phyloP scores from a whole-genome alignment of 2,329 filamentous ascomycete genomes.

The Ascomycota sp. region DNA sequence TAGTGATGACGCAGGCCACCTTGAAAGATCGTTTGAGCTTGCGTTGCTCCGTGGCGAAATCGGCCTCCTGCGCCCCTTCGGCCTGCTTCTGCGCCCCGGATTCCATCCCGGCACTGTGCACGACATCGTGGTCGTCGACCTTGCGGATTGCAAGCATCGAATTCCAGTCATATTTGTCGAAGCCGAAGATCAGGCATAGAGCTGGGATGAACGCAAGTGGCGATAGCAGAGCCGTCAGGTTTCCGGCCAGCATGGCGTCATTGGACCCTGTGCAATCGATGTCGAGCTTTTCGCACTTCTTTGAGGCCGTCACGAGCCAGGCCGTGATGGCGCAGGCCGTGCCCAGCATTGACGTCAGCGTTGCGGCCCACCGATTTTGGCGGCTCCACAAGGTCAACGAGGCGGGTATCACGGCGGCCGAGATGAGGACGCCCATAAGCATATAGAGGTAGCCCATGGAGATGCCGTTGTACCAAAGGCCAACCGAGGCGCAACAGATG shows the following conservation, averaged over 20 bases:
- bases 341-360: conserved; percentile 45
- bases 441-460: conserved; percentile 79
- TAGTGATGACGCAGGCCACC: conserved; percentile 18
- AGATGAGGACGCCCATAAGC: conserved; percentile 84
- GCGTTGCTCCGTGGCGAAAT: conserved; percentile 23
- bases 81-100: conserved; percentile 7
- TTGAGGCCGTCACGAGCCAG: conserved; percentile 57
- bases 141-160: conserved; percentile 64
- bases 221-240: conserved; percentile 62
- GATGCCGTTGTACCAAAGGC: conserved; percentile 53
- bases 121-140: conserved; percentile 58
- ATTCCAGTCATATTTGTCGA: conserved; percentile 67
- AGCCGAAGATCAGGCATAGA: conserved; percentile 38
- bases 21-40: conserved; percentile 33
- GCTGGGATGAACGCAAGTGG: conserved; percentile 56
- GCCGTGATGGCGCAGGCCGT: conserved; percentile 45
- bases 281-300: conserved; percentile 44
- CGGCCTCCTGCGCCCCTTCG: conserved; percentile 6
- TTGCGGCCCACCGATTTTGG: conserved; percentile 55
- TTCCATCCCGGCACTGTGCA: conserved; percentile 33
- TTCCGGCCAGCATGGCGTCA: conserved; percentile 72
- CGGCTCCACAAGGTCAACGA: conserved; percentile 65
- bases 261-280: conserved; percentile 64
- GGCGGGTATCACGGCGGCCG: conserved; percentile 63
- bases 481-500: conserved; percentile 62